A percentile compares a stretch with the other conserved stretches of the same genome.
These are phyloP conservation scores for Citrus inodora DNA, from an alignment of 345 rosid genomes.

Conservation along the genomic window DNA sequence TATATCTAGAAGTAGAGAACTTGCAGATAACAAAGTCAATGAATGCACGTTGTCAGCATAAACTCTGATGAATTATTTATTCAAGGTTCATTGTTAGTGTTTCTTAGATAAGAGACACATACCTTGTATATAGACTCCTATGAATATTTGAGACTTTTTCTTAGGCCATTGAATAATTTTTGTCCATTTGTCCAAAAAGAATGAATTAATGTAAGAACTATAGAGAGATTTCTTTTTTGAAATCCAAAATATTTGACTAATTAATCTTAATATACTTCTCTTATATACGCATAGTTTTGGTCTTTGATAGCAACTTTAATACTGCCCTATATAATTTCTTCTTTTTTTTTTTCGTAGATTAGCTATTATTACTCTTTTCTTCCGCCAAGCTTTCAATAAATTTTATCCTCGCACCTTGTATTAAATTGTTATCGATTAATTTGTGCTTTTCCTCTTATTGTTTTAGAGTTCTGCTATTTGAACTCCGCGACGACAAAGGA, in stretches of 20 bases:
- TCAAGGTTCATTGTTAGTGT: not conserved
- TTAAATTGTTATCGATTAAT: too few relatives aligned
- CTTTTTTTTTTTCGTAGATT: not conserved
- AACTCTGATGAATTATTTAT: not conserved
- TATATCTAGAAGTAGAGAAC: too few relatives aligned
- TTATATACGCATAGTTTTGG: not conserved
- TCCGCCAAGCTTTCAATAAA: too few relatives aligned
- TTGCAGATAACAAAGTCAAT: not conserved
- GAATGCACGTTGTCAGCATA: too few relatives aligned
- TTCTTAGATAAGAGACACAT: not conserved
- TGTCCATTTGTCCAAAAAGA: not conserved
- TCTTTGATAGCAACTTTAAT: not conserved
- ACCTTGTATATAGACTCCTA: not conserved
- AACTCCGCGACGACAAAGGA: too few relatives aligned
- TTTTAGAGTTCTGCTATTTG: too few relatives aligned
- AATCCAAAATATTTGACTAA: not conserved
- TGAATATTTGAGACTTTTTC: not conserved
- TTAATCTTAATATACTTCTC: too few relatives aligned
- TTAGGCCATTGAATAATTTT: not conserved
- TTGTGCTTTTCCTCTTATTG: too few relatives aligned
- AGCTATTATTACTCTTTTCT: not conserved
- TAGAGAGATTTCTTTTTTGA: too few relatives aligned
- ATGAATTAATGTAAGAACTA: not conserved
- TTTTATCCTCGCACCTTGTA: too few relatives aligned
- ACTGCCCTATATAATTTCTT: too few relatives aligned